Percentiles rank a stretch among this genome's conserved stretches.
Evolutionary conservation across 441 rosid genomes (phyloP).

Genomic region (Sinapis alba): DNA sequence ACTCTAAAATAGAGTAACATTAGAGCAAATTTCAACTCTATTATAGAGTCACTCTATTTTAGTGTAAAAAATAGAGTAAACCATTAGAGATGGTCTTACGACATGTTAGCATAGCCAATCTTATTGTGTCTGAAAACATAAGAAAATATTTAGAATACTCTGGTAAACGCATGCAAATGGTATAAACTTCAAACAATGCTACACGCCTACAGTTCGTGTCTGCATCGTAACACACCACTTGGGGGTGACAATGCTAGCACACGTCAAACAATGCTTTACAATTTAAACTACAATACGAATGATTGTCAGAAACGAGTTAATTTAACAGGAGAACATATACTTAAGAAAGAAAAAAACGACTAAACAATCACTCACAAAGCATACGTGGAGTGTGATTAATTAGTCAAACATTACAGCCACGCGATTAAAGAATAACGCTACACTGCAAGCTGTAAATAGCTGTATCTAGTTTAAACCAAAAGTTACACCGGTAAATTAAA

Average conservation of each 20-base stretch:
- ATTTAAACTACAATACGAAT: background rate
- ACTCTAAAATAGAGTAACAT: too few relatives aligned
- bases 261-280: background rate
- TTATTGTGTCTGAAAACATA: background rate
- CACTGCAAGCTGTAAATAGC: constrained; percentile 18
- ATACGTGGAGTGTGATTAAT: background rate
- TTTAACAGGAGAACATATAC: background rate
- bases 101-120: background rate
- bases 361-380: background rate
- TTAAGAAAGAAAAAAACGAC: background rate
- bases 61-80: too few relatives aligned
- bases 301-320: background rate
- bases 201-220: background rate
- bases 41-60: too few relatives aligned
- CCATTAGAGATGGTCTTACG: too few relatives aligned
- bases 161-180: background rate
- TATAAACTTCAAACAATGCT: background rate
- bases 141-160: background rate
- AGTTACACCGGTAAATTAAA: background rate
- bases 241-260: background rate
- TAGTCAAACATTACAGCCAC: constrained; percentile 22
- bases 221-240: background rate
- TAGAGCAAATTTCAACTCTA: too few relatives aligned
- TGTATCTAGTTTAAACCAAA: background rate
- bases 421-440: constrained; percentile 1